Conservation (phyloP, 2,329 filamentous ascomycete genomes). For the Exophiala calicioides region DNA sequence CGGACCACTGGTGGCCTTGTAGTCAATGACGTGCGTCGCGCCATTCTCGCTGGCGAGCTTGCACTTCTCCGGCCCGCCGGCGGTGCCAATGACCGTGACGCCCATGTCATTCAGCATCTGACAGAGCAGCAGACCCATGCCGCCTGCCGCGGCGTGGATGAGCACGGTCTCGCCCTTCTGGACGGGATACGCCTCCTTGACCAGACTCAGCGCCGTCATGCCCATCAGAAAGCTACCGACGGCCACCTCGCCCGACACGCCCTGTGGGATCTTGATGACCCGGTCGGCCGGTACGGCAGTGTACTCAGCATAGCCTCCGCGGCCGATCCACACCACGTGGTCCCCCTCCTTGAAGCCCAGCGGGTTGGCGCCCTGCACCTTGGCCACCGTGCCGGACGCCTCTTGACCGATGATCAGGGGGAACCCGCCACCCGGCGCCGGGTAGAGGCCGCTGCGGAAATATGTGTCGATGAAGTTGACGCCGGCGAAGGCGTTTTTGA, state of each 20-base stretch:
- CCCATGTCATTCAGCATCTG: slow-evolving; percentile 73
- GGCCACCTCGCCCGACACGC: slow-evolving; percentile 61
- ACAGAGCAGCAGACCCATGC: slow-evolving; percentile 69
- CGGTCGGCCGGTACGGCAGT: slow-evolving; percentile 55
- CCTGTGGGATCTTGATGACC: slow-evolving; percentile 64
- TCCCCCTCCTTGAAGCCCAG: slow-evolving; percentile 65
- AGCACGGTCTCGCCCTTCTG: slow-evolving; percentile 78
- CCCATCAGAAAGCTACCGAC: slow-evolving; percentile 76
- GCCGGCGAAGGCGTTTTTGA: slow-evolving; percentile 78
- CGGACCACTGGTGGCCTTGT: slow-evolving; percentile 75
- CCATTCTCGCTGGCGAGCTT: slow-evolving; percentile 69
- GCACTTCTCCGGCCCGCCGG: slow-evolving; percentile 71
- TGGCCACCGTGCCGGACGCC: slow-evolving; percentile 69
- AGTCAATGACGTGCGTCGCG: slow-evolving; percentile 72
- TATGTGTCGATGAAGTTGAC: slow-evolving; percentile 93
- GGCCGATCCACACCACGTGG: slow-evolving; percentile 68
- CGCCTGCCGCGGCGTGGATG: slow-evolving; percentile 82
- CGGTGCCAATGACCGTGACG: slow-evolving; percentile 77
- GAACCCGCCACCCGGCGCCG: slow-evolving; percentile 58
- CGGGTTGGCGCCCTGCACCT: slow-evolving; percentile 55
- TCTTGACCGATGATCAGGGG: slow-evolving; percentile 81
- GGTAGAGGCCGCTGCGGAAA: slow-evolving; percentile 83
- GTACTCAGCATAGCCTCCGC: slow-evolving; percentile 61
- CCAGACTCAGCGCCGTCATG: slow-evolving; percentile 76
- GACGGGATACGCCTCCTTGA: slow-evolving; percentile 71